These are phyloP conservation scores for Pleurotus sapidus DNA, from an alignment of 768 basidiomycete species.

Conservation along the genomic window DNA sequence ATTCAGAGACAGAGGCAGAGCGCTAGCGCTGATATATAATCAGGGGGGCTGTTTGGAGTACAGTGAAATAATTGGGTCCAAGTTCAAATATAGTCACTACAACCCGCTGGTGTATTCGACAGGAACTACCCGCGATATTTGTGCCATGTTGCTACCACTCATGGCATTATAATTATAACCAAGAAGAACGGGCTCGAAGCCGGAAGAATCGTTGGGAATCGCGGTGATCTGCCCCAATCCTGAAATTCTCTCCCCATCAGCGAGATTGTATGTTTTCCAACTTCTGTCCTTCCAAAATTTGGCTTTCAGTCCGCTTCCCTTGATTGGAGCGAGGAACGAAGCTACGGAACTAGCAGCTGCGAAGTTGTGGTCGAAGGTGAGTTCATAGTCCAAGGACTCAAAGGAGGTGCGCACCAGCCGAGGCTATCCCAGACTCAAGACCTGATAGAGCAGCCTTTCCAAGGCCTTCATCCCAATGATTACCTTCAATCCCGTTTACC, in stretches of 20 bases:
- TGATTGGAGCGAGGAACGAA: background rate
- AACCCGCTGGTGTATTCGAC: no score
- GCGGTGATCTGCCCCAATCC: background rate
- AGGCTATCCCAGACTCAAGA: background rate
- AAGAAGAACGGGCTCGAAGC: no score
- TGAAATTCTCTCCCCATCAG: background rate
- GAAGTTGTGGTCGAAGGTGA: background rate
- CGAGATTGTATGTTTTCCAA: background rate
- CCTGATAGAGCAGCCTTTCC: background rate
- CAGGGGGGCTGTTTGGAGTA: no score
- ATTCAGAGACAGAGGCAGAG: no score
- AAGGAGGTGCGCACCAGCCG: background rate
- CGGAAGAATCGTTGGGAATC: background rate
- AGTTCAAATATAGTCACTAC: no score
- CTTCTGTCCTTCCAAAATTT: background rate
- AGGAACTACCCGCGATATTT: no score
- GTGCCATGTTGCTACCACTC: no score
- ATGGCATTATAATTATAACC: no score
- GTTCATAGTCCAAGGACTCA: background rate
- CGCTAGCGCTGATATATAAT: no score
- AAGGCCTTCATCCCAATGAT: background rate
- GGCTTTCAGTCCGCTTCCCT: background rate
- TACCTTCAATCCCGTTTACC: background rate
- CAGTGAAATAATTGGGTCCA: no score
- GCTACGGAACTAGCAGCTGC: background rate